Conservation (phyloP, 2,329 filamentous ascomycete species). For the Cryphonectria naterciae region DNA sequence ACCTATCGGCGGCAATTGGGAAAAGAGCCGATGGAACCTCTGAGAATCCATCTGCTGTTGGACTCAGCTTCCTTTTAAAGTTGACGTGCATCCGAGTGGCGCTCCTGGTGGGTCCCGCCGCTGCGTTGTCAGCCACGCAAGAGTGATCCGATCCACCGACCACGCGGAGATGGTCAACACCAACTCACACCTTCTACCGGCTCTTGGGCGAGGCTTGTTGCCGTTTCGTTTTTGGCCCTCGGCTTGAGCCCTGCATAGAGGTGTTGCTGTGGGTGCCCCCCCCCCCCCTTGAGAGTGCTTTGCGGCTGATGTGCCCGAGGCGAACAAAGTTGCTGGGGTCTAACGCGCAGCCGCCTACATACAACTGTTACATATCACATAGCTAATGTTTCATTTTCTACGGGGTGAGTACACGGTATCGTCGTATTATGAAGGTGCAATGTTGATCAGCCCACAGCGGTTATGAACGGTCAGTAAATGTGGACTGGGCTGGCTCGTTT, state of each 20-base stretch:
- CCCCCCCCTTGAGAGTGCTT: too few species aligned
- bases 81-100: slow-evolving; percentile 8
- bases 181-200: background rate
- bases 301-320: slow-evolving; percentile 2
- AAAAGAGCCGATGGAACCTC: slow-evolving; percentile 5
- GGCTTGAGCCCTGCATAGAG: background rate
- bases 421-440: background rate
- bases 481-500: background rate
- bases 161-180: background rate
- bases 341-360: background rate
- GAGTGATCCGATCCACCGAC: slow-evolving; percentile 6
- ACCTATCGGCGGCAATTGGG: slow-evolving; percentile 1
- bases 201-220: slow-evolving; percentile 4
- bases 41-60: background rate
- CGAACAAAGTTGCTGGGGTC: background rate
- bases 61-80: background rate
- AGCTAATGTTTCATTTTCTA: background rate
- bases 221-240: background rate
- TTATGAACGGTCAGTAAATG: background rate
- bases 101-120: slow-evolving; percentile 1
- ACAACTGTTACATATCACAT: background rate
- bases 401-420: too few species aligned
- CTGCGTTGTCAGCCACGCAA: slow-evolving; percentile 6
- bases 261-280: background rate
- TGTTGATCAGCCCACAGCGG: background rate